Evolutionary conservation across 2,329 filamentous ascomycete genomes (phyloP).

Genomic region (Fusarium mangiferae): DNA sequence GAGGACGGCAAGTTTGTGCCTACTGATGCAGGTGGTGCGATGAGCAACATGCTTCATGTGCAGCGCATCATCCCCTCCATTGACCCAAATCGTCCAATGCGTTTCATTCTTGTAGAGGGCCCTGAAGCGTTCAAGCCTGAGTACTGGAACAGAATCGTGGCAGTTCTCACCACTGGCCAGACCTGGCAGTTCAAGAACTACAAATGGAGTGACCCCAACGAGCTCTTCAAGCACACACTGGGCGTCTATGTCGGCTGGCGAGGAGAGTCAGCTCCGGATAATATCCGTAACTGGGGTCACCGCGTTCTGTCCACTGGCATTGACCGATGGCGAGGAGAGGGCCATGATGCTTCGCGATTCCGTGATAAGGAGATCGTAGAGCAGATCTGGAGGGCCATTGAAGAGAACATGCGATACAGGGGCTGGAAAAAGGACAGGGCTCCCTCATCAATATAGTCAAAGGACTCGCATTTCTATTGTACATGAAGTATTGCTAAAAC

Average conservation of each 20-base stretch:
- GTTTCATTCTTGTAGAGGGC: conserved; percentile 95
- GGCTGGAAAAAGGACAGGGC: conserved; percentile 83
- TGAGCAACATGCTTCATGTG: conserved; percentile 86
- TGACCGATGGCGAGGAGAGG: conserved; percentile 80
- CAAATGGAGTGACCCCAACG: conserved; percentile 90
- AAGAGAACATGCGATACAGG: conserved; percentile 84
- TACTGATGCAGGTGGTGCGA: conserved; percentile 74
- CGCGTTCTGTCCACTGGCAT: conserved; percentile 81
- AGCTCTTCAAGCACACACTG: conserved; percentile 88
- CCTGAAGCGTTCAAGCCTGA: conserved; percentile 97
- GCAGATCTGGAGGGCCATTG: conserved; percentile 89
- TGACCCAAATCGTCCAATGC: conserved; percentile 76
- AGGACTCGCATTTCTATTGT: background rate
- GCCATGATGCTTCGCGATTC: conserved; percentile 71
- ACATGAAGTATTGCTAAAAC: conserved; percentile 5
- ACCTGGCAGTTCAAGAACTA: conserved; percentile 99
- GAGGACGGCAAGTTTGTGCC: conserved; percentile 84
- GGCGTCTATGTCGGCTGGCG: conserved; percentile 94
- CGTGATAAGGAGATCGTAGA: conserved; percentile 94
- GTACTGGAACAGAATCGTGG: conserved; percentile 95
- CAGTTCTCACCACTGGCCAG: conserved; percentile 97
- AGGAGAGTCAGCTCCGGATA: conserved; percentile 81
- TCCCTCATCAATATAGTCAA: conserved; percentile 61
- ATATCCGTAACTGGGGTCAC: conserved; percentile 85
- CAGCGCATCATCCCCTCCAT: conserved; percentile 79